phyloP scores from a whole-genome alignment of 345 rosid genomes.

The Leavenworthia alabamica region DNA sequence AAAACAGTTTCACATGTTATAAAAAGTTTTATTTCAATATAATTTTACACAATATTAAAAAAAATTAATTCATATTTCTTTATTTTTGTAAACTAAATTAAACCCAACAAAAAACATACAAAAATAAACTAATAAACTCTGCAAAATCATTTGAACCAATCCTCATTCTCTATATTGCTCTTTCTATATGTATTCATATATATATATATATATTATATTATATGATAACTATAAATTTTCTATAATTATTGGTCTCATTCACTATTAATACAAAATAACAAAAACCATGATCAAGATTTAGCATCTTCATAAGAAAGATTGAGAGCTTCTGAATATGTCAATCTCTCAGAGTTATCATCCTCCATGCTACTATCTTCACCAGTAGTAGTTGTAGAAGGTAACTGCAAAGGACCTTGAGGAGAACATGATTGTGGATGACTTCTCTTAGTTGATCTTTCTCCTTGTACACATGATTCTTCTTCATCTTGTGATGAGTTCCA shows the following conservation, averaged over 20 bases:
- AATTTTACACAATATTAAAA: too few species aligned
- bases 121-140: slow-evolving; percentile 1
- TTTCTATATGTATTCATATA: background rate
- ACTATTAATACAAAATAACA: slow-evolving; percentile 17
- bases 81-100: too few species aligned
- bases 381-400: slow-evolving; percentile 31
- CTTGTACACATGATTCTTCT: slow-evolving; percentile 23
- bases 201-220: background rate
- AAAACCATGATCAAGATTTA: slow-evolving; percentile 2
- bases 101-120: slow-evolving; percentile 19
- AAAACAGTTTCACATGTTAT: too few species aligned
- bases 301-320: slow-evolving; percentile 45
- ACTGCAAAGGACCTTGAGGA: slow-evolving; percentile 79
- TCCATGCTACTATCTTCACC: slow-evolving; percentile 72
- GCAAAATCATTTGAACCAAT: slow-evolving; percentile 7
- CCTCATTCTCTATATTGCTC: slow-evolving; percentile 9
- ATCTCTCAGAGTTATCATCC: slow-evolving; percentile 64
- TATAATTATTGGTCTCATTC: slow-evolving; percentile 23
- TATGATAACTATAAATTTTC: slow-evolving; percentile 2
- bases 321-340: slow-evolving; percentile 36
- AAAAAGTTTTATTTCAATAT: too few species aligned
- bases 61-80: too few species aligned
- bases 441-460: slow-evolving; percentile 45
- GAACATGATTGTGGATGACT: slow-evolving; percentile 57
- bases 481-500: slow-evolving; percentile 51